phyloP scores from a whole-genome alignment of 2,329 filamentous ascomycete genomes.

The Aspergillus cejpii region DNA sequence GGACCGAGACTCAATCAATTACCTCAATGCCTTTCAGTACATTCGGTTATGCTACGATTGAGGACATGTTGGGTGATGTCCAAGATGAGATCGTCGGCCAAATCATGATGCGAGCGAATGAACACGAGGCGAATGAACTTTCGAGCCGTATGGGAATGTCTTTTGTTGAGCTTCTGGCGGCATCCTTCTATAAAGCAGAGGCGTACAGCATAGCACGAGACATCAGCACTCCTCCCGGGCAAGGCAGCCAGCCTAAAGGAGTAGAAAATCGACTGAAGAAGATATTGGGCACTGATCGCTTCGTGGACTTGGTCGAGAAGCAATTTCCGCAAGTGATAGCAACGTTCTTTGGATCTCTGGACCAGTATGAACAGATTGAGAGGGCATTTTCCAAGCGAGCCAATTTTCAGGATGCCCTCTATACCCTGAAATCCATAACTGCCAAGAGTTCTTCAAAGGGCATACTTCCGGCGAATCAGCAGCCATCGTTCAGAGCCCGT shows the following conservation, averaged over 20 bases:
- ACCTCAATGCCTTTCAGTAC: slow-evolving; percentile 74
- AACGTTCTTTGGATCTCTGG: slow-evolving; percentile 67
- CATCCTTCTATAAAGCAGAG: slow-evolving; percentile 68
- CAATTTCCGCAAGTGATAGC: slow-evolving; percentile 73
- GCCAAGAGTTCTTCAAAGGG: slow-evolving; percentile 59
- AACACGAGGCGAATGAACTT: slow-evolving; percentile 56
- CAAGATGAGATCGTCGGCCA: slow-evolving; percentile 74
- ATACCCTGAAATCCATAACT: slow-evolving; percentile 64
- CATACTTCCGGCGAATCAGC: slow-evolving; percentile 67
- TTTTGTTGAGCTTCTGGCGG: slow-evolving; percentile 53
- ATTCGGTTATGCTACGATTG: slow-evolving; percentile 67
- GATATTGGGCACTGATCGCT: slow-evolving; percentile 60
- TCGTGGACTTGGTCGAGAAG: slow-evolving; percentile 56
- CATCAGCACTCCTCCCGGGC: slow-evolving; percentile 46
- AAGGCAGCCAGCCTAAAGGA: slow-evolving; percentile 46
- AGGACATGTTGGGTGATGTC: slow-evolving; percentile 62
- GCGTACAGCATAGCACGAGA: slow-evolving; percentile 81
- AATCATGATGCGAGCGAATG: slow-evolving; percentile 71
- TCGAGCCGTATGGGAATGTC: slow-evolving; percentile 51
- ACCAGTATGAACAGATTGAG: slow-evolving; percentile 69
- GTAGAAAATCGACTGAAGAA: slow-evolving; percentile 61
- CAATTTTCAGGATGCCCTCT: slow-evolving; percentile 54
- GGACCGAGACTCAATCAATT: slow-evolving; percentile 64
- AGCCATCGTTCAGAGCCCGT: slow-evolving; percentile 76
- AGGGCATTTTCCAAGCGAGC: slow-evolving; percentile 57